Conservation (phyloP, 192 early-diverging fungal genomes). For the Radiomyces spectabilis region DNA sequence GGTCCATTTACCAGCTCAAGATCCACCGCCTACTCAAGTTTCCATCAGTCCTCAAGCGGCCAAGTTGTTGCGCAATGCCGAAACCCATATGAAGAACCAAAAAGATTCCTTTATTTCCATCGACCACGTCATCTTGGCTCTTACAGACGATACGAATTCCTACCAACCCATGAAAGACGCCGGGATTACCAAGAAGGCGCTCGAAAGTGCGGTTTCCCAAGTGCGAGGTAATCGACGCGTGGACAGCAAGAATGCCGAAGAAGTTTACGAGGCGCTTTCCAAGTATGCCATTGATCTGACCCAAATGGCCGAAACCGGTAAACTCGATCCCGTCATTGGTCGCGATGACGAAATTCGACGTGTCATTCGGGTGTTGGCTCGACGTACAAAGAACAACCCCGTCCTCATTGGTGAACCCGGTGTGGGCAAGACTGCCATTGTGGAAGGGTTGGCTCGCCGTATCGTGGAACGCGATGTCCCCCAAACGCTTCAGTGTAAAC, state of each 20-base stretch:
- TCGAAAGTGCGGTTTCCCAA: constrained; percentile 71
- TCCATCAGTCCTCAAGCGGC: constrained; percentile 51
- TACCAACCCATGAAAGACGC: constrained; percentile 54
- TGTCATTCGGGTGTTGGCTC: constrained; percentile 84
- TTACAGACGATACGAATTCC: constrained; percentile 61
- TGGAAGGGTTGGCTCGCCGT: constrained; percentile 92
- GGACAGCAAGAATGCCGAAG: constrained; percentile 80
- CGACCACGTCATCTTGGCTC: constrained; percentile 84
- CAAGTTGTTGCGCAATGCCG: constrained; percentile 64
- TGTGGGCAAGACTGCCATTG: constrained; percentile 80
- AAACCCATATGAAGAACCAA: constrained; percentile 77
- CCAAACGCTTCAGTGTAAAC: constrained; percentile 63
- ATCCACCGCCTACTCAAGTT: constrained; percentile 74
- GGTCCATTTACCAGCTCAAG: constrained; percentile 76
- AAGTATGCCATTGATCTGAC: constrained; percentile 95
- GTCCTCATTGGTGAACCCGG: constrained; percentile 73
- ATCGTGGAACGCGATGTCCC: constrained; percentile 94
- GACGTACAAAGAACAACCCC: constrained; percentile 76
- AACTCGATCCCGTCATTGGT: constrained; percentile 95
- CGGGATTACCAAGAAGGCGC: constrained; percentile 58
- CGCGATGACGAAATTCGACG: constrained; percentile 94
- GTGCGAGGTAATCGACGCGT: constrained; percentile 79
- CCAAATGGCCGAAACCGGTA: constrained; percentile 72
- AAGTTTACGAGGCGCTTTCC: constrained; percentile 81
- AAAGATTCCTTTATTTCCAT: constrained; percentile 85